These are phyloP conservation scores for Cenchrus fungigraminus DNA, from an alignment of 176 grass and related monocot genomes.

Conservation along the genomic window DNA sequence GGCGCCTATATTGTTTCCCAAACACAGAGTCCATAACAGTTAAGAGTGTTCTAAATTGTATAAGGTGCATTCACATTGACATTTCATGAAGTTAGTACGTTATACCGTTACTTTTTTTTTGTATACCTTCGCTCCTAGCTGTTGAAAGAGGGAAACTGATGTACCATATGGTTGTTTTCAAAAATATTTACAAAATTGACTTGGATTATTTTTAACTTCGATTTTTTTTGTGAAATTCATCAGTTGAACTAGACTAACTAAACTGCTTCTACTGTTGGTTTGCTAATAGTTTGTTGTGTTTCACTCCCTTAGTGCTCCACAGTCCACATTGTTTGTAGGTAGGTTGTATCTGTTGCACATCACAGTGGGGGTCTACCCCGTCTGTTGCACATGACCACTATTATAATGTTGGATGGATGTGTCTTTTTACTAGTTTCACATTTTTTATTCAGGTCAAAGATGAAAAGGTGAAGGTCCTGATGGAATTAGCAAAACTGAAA, in stretches of 20 bases:
- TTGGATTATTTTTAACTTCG: constrained; percentile 7
- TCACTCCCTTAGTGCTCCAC: not conserved
- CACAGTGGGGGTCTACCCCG: no score
- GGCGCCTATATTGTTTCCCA: no score
- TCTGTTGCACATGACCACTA: not conserved
- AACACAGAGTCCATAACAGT: no score
- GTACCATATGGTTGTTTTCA: not conserved
- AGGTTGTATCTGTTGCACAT: not conserved
- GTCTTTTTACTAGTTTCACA: constrained; percentile 5
- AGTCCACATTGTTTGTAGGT: not conserved
- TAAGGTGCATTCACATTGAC: not conserved
- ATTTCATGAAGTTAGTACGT: not conserved
- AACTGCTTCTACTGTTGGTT: not conserved
- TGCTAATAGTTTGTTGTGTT: not conserved
- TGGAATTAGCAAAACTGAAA: constrained; percentile 92
- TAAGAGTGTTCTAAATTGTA: not conserved
- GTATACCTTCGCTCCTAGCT: not conserved
- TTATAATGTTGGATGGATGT: constrained; percentile 20
- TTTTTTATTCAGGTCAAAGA: constrained; percentile 72
- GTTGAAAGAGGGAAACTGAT: constrained; percentile 17
- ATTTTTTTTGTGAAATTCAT: not conserved
- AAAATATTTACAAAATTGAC: constrained; percentile 26
- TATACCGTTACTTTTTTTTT: constrained; percentile 9
- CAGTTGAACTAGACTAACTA: not conserved
- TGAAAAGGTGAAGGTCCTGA: constrained; percentile 86